These are phyloP conservation scores for Hansenula lynferdii DNA, from an alignment of 1,139 yeast genomes.

Conservation along the genomic window DNA sequence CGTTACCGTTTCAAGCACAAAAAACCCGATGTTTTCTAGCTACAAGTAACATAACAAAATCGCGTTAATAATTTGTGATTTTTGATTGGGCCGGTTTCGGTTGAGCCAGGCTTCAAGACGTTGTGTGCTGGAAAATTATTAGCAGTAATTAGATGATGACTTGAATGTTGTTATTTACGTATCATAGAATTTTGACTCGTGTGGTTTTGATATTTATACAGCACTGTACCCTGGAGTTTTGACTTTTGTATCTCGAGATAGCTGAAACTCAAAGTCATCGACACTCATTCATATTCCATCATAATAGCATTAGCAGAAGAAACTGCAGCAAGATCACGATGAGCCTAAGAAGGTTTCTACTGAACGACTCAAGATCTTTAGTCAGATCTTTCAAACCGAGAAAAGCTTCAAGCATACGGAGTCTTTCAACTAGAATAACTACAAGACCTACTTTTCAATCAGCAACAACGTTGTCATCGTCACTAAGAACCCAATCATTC, in stretches of 20 bases:
- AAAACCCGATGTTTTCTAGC: too few species aligned
- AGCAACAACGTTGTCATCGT: too few species aligned
- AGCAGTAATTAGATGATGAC: background rate
- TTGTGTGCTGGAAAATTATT: background rate
- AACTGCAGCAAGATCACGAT: too few species aligned
- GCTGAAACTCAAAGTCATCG: too few species aligned
- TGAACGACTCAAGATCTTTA: background rate
- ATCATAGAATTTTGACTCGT: background rate
- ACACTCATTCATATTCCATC: too few species aligned
- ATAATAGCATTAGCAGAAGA: too few species aligned
- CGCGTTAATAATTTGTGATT: slow-evolving; percentile 1
- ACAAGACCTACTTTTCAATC: background rate
- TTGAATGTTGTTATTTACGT: background rate
- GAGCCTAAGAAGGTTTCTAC: background rate
- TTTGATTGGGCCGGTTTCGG: background rate
- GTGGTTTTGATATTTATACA: background rate
- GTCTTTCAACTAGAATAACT: background rate
- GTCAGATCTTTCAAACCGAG: background rate
- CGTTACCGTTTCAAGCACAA: too few species aligned
- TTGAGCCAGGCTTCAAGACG: background rate
- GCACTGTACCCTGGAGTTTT: too few species aligned
- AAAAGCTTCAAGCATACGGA: background rate
- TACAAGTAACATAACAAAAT: too few species aligned
- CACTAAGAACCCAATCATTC: background rate
- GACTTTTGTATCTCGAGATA: too few species aligned